Percentiles rank a stretch among this genome's conserved stretches.
Conservation (phyloP, 805 yeast species). For the Vanderwaltozyma verrucispora region DNA sequence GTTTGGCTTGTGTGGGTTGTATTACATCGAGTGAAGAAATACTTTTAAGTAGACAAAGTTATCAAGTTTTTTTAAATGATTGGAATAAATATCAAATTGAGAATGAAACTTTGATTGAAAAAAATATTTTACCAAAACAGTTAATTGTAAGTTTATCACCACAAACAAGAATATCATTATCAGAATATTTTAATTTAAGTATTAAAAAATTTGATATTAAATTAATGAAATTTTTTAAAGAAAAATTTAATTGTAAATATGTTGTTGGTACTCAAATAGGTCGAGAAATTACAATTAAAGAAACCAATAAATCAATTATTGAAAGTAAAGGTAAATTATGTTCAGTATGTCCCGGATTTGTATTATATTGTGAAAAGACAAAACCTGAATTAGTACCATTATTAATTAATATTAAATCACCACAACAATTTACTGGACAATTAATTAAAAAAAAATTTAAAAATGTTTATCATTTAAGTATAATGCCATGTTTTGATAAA, state of each 20-base stretch:
- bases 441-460: conserved; percentile 46
- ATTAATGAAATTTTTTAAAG: conserved; percentile 46
- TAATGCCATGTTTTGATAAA: conserved; percentile 98
- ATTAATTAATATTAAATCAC: conserved; percentile 68
- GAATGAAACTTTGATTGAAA: too few relatives aligned
- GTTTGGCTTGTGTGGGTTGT: conserved; percentile 95
- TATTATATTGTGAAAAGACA: conserved; percentile 89
- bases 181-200: conserved; percentile 47
- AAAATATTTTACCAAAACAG: too few relatives aligned
- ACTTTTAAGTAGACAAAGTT: conserved; percentile 81
- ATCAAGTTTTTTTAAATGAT: conserved; percentile 61
- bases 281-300: conserved; percentile 49
- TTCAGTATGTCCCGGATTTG: conserved; percentile 93
- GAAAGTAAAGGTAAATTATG: conserved; percentile 47
- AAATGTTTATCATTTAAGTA: conserved; percentile 63
- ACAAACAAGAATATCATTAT: conserved; percentile 75
- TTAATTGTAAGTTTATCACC: conserved; percentile 78
- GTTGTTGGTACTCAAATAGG: conserved; percentile 84
- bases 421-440: conserved; percentile 88
- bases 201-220: conserved; percentile 50
- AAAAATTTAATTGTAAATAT: conserved; percentile 50
- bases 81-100: conserved; percentile 23
- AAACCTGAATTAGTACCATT: conserved; percentile 73
- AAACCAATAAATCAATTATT: conserved; percentile 32
- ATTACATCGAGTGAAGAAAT: conserved; percentile 97